Conservation (phyloP, 2,329 filamentous ascomycete genomes). For the Epichloe sylvatica region DNA sequence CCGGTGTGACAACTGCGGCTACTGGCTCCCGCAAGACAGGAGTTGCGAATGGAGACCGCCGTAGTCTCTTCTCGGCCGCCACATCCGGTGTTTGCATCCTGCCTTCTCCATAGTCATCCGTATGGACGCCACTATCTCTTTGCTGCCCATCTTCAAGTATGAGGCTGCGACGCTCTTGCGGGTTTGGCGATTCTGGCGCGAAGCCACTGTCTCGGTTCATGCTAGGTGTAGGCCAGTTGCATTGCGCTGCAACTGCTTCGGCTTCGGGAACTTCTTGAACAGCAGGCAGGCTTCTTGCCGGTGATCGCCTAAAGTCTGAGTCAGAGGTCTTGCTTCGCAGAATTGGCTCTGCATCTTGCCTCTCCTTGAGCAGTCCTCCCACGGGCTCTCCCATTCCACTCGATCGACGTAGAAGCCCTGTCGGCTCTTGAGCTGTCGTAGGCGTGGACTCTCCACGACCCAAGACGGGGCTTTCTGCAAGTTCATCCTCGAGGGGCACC, state of each 20-base stretch:
- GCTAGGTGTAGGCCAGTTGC: slow-evolving; percentile 18
- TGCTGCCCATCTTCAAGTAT: slow-evolving; percentile 21
- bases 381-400: slow-evolving; percentile 17
- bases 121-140: slow-evolving; percentile 44
- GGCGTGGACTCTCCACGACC: slow-evolving; percentile 15
- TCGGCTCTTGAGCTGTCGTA: slow-evolving; percentile 7
- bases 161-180: slow-evolving; percentile 23
- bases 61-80: slow-evolving; percentile 14
- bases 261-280: slow-evolving; percentile 38
- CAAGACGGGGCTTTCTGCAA: slow-evolving; percentile 26
- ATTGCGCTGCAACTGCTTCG: slow-evolving; percentile 19
- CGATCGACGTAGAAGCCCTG: slow-evolving; percentile 18
- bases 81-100: slow-evolving; percentile 17
- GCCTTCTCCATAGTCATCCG: slow-evolving; percentile 32
- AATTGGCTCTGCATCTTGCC: slow-evolving; percentile 12
- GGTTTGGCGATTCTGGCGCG: slow-evolving; percentile 28
- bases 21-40: slow-evolving; percentile 27
- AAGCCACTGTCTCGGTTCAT: slow-evolving; percentile 23
- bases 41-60: slow-evolving; percentile 22
- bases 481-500: slow-evolving; percentile 13
- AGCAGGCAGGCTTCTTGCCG: slow-evolving; percentile 32
- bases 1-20: slow-evolving; percentile 24
- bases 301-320: slow-evolving; percentile 28
- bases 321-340: slow-evolving; percentile 13
- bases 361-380: slow-evolving; percentile 19